Evolutionary conservation across 495 filamentous ascomycete species (phyloP).

Genomic region (Aspergillus hancockii): DNA sequence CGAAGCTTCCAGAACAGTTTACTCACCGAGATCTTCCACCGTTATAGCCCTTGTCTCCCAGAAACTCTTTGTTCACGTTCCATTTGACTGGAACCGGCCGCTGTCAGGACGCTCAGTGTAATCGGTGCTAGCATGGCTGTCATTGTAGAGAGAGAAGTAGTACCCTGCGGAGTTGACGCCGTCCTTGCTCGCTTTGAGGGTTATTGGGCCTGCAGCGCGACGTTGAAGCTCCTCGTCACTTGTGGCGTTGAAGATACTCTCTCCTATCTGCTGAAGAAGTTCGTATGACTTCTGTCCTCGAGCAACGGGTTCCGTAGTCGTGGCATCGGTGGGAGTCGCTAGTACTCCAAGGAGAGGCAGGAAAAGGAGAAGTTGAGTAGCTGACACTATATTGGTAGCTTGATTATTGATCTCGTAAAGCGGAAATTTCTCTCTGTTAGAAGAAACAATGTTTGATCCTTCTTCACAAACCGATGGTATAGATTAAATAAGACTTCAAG

Average conservation of each 20-base stretch:
- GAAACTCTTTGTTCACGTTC: not conserved
- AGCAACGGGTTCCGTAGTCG: not conserved
- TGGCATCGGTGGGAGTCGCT: not conserved
- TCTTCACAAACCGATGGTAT: too few relatives aligned
- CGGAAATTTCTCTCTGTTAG: too few relatives aligned
- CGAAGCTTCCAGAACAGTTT: too few relatives aligned
- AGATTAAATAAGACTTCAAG: too few relatives aligned
- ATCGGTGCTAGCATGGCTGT: not conserved
- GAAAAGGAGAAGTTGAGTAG: not conserved
- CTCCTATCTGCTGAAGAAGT: not conserved
- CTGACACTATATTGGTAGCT: not conserved
- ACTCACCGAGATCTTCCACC: not conserved
- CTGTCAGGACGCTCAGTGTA: constrained; percentile 2
- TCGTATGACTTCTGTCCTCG: not conserved
- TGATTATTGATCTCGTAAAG: too few relatives aligned
- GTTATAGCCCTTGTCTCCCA: not conserved
- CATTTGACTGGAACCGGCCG: constrained; percentile 4
- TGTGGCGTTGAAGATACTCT: not conserved
- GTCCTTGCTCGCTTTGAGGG: constrained; percentile 19
- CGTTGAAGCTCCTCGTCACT: not conserved
- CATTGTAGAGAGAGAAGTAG: constrained; percentile 8
- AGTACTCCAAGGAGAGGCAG: not conserved
- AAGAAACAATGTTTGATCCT: too few relatives aligned
- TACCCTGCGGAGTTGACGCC: constrained; percentile 3
- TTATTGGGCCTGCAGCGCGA: too few relatives aligned